Percentiles rank a stretch among this genome's conserved stretches.
phyloP scores from a whole-genome alignment of 2,329 filamentous ascomycete genomes.

The Penicillium decumbens region DNA sequence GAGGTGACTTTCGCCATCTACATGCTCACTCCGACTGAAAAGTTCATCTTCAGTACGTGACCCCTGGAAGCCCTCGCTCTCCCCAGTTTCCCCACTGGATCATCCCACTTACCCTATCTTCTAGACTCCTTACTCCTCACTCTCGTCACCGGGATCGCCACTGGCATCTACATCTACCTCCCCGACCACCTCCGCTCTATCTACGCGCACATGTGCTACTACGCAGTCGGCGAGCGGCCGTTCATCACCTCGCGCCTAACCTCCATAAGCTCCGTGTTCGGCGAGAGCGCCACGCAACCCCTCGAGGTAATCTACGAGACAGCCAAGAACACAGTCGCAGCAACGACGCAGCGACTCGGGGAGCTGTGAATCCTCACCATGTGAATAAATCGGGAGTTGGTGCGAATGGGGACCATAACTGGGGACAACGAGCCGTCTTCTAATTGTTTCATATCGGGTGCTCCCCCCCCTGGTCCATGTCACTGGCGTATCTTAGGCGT shows the following conservation, averaged over 20 bases:
- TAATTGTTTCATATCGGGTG: not conserved
- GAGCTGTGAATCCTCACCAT: constrained; percentile 27
- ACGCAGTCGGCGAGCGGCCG: constrained; percentile 71
- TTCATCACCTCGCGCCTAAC: constrained; percentile 33
- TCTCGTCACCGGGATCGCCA: constrained; percentile 76
- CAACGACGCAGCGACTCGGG: constrained; percentile 29
- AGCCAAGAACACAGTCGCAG: constrained; percentile 43
- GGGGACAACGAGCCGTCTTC: not conserved
- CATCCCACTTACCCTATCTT: not conserved
- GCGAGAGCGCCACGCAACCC: constrained; percentile 27
- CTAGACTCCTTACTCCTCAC: constrained; percentile 91
- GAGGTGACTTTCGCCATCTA: constrained; percentile 96
- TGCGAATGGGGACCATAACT: not conserved
- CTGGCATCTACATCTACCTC: constrained; percentile 86
- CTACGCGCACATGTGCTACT: constrained; percentile 84
- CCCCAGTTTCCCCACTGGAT: not conserved
- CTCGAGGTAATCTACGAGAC: constrained; percentile 48
- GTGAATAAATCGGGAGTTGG: not conserved
- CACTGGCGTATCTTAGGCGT: constrained; percentile 27
- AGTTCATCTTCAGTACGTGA: constrained; percentile 88
- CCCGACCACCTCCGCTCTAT: constrained; percentile 84
- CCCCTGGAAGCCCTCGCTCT: not conserved
- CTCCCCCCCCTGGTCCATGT: not conserved
- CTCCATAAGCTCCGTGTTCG: constrained; percentile 33
- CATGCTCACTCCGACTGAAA: constrained; percentile 95